Percentiles rank a stretch among this genome's conserved stretches.
Conservation (phyloP, 176 grass and related monocot species). For the Coix lacrymajobi region DNA sequence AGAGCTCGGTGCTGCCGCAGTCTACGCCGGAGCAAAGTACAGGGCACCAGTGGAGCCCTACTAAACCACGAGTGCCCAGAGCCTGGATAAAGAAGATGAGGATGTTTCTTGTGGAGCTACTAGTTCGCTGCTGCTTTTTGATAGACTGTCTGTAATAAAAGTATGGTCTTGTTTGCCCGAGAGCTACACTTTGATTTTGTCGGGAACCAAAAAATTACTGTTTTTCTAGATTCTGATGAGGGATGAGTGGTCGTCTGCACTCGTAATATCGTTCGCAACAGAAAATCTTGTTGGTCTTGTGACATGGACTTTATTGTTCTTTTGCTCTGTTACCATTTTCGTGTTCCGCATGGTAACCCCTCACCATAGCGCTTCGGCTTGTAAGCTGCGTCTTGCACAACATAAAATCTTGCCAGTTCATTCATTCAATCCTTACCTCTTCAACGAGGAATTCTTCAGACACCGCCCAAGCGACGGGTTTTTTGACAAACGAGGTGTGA, state of each 20-base stretch:
- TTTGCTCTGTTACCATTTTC: background rate
- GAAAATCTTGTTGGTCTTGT: background rate
- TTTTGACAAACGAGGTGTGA: too few species aligned
- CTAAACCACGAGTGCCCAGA: background rate
- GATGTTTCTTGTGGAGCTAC: background rate
- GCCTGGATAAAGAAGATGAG: background rate
- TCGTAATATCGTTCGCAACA: background rate
- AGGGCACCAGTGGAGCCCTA: slow-evolving; percentile 91
- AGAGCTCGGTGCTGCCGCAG: slow-evolving; percentile 60
- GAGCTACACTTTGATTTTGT: slow-evolving; percentile 6
- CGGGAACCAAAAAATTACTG: background rate
- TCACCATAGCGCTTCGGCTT: background rate
- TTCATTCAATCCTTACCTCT: too few species aligned
- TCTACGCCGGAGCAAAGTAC: slow-evolving; percentile 84
- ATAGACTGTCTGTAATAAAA: slow-evolving; percentile 19
- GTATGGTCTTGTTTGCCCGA: background rate
- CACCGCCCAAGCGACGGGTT: too few species aligned
- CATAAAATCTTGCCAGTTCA: too few species aligned
- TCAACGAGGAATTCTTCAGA: too few species aligned
- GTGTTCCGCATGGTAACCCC: background rate
- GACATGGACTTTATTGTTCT: background rate
- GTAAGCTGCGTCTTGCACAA: too few species aligned
- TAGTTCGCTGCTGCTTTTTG: background rate
- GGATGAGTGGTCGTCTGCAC: background rate
- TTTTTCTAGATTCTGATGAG: background rate